Evolutionary conservation across 2,329 filamentous ascomycete genomes (phyloP).

Genomic region (Graphiopsis chlorocephala): DNA sequence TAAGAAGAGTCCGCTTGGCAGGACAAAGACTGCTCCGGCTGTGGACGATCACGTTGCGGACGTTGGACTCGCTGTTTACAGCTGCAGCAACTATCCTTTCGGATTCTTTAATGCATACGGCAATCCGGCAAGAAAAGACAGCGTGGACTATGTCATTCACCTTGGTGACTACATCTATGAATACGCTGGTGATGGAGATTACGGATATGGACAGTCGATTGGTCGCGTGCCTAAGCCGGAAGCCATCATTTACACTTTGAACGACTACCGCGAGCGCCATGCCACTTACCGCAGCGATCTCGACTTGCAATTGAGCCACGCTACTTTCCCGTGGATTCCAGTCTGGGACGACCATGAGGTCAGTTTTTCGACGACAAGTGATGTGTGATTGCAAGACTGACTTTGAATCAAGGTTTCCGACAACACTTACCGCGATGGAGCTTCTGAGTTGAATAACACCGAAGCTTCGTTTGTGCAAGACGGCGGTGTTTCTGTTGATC

Average conservation of each 20-base stretch:
- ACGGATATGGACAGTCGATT: conserved; percentile 50
- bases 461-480: conserved; percentile 62
- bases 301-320: conserved; percentile 57
- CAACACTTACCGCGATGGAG: conserved; percentile 64
- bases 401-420: conserved; percentile 49
- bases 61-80: conserved; percentile 66
- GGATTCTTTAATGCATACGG: conserved; percentile 39
- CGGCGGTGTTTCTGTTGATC: conserved; percentile 62
- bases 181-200: conserved; percentile 42
- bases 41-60: conserved; percentile 55
- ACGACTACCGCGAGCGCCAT: conserved; percentile 59
- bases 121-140: conserved; percentile 42
- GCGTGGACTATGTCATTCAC: conserved; percentile 48
- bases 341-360: conserved; percentile 60
- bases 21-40: conserved; percentile 67
- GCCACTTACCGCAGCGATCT: conserved; percentile 61
- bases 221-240: conserved; percentile 55
- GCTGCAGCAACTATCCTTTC: conserved; percentile 63
- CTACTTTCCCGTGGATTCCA: conserved; percentile 60
- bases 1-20: conserved; percentile 60
- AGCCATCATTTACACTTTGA: conserved; percentile 51
- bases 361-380: background rate
- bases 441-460: conserved; percentile 61
- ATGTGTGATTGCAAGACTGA: conserved; percentile 50
- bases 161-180: conserved; percentile 64